These are phyloP conservation scores for Trypethelium eluteriae DNA, from an alignment of 495 filamentous ascomycete species.

Conservation along the genomic window DNA sequence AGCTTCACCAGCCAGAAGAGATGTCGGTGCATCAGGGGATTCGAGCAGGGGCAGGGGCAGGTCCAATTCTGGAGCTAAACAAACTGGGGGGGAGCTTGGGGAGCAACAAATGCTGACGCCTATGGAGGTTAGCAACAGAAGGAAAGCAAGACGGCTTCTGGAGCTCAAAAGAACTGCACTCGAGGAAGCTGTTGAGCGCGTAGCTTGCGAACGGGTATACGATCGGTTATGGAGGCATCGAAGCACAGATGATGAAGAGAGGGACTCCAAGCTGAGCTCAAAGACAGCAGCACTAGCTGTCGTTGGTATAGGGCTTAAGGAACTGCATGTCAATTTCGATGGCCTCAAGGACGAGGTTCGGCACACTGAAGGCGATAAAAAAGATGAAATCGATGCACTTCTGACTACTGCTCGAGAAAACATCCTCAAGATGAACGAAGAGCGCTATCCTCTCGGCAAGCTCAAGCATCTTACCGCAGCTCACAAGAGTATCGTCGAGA, in stretches of 20 bases:
- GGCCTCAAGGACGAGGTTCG: constrained; percentile 41
- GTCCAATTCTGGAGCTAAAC: constrained; percentile 18
- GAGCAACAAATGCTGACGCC: constrained; percentile 91
- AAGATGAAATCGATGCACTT: constrained; percentile 62
- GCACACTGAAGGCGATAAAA: constrained; percentile 48
- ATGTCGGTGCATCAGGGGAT: constrained; percentile 20
- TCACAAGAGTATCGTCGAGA: constrained; percentile 92
- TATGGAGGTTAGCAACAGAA: constrained; percentile 70
- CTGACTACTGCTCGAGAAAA: constrained; percentile 67
- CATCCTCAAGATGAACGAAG: constrained; percentile 75
- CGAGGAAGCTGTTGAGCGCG: constrained; percentile 87
- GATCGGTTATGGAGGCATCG: constrained; percentile 82
- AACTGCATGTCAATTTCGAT: constrained; percentile 72
- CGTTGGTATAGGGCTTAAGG: constrained; percentile 79
- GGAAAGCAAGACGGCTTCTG: constrained; percentile 66
- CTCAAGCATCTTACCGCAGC: constrained; percentile 78
- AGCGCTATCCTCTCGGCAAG: constrained; percentile 82
- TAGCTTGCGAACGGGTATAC: constrained; percentile 81
- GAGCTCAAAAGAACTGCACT: constrained; percentile 67
- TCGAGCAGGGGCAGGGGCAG: constrained; percentile 13
- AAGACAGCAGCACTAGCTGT: constrained; percentile 86
- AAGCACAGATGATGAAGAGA: constrained; percentile 85
- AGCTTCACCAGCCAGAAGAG: constrained; percentile 40
- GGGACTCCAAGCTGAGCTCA: constrained; percentile 90
- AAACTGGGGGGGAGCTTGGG: constrained; percentile 18